These are phyloP conservation scores for Diutina sp. DNA, from an alignment of 1,139 yeast genomes.

Conservation along the genomic window DNA sequence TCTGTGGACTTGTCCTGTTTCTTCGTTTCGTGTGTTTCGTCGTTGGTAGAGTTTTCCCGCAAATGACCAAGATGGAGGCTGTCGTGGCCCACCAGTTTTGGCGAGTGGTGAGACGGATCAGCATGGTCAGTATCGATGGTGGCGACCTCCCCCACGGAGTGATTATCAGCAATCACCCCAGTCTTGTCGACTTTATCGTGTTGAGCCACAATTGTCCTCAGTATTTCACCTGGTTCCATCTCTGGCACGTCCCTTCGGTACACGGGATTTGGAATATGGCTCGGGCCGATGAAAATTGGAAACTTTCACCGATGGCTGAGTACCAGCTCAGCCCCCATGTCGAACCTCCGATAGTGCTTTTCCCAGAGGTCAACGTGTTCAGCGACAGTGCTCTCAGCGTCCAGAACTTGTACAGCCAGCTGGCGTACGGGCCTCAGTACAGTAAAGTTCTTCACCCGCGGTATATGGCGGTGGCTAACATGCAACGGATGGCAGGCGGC, in stretches of 20 bases:
- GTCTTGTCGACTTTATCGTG: not conserved
- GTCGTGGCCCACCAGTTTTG: not conserved
- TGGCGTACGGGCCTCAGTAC: constrained; percentile 39
- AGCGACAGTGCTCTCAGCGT: constrained; percentile 30
- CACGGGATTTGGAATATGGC: constrained; percentile 27
- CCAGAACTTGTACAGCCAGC: constrained; percentile 37
- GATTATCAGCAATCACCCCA: not conserved
- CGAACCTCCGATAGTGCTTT: constrained; percentile 33
- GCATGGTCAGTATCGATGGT: not conserved
- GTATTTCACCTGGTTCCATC: constrained; percentile 48
- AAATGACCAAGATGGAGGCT: not conserved
- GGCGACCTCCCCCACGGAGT: not conserved
- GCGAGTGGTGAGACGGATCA: not conserved
- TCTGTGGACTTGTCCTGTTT: not conserved
- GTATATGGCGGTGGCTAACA: constrained; percentile 37
- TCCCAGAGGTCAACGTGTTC: constrained; percentile 66
- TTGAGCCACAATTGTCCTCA: not conserved
- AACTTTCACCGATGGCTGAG: constrained; percentile 23
- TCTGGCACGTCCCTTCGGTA: constrained; percentile 44
- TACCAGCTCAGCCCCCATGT: constrained; percentile 14
- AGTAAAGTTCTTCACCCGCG: constrained; percentile 54
- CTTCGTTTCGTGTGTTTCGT: not conserved
- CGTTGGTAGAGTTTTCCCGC: not conserved
- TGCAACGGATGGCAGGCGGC: constrained; percentile 21
- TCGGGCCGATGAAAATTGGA: constrained; percentile 55